Percentiles rank a stretch among this genome's conserved stretches.
phyloP scores from a whole-genome alignment of 2,329 filamentous ascomycete species.

The Phialophora expanda region DNA sequence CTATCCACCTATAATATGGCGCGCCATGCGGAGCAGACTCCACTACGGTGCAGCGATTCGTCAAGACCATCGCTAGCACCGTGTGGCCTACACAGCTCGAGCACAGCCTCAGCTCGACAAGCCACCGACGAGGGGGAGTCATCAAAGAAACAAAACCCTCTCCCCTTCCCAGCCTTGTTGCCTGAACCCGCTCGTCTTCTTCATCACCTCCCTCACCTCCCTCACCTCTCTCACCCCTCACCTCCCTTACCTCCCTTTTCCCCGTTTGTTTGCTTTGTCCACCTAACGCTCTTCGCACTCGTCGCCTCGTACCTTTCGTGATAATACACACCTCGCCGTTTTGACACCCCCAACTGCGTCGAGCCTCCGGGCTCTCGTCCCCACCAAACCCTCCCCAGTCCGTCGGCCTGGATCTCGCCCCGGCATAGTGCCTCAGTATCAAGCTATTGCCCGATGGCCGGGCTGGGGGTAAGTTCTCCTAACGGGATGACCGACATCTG shows the following conservation, averaged over 20 bases:
- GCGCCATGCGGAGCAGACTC: background rate
- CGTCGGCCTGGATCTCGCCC: background rate
- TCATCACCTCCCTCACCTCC: background rate
- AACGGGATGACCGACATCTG: background rate
- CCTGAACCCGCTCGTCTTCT: background rate
- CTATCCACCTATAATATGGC: background rate
- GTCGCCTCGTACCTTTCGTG: background rate
- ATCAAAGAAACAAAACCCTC: slow-evolving; percentile 8
- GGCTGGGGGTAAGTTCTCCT: background rate
- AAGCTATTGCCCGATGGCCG: background rate
- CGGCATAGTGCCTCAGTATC: background rate
- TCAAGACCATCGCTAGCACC: background rate
- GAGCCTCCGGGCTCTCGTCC: slow-evolving; percentile 1
- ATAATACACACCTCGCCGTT: background rate
- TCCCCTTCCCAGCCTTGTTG: slow-evolving; percentile 13
- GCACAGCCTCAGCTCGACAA: background rate
- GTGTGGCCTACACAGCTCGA: background rate
- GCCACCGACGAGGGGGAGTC: slow-evolving; percentile 1
- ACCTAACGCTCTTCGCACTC: background rate
- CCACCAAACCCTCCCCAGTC: background rate
- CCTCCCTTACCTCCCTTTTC: background rate
- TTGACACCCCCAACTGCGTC: background rate
- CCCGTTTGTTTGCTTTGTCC: background rate
- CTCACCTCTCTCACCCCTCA: background rate
- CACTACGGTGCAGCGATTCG: background rate